These are phyloP conservation scores for Neospora caninum DNA, from an alignment of 169 alveolate species.

Conservation along the genomic window DNA sequence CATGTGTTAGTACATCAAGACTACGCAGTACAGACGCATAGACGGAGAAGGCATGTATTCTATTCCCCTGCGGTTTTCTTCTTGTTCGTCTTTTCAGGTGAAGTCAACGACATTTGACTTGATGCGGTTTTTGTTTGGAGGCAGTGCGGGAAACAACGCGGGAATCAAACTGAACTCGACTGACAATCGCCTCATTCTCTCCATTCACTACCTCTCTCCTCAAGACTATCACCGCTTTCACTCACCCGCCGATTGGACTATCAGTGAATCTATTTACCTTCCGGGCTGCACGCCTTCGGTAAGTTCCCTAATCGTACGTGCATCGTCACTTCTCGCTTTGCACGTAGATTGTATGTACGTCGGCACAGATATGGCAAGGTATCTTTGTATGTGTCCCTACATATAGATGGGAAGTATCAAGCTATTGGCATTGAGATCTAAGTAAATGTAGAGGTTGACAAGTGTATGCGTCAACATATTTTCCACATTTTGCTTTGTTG, in stretches of 20 bases:
- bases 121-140: constrained; percentile 26
- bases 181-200: constrained; percentile 11
- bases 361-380: too few species aligned
- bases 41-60: too few species aligned
- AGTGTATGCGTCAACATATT: too few species aligned
- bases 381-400: too few species aligned
- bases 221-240: constrained; percentile 49
- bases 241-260: constrained; percentile 56
- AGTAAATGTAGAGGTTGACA: too few species aligned
- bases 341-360: neutral
- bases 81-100: neutral
- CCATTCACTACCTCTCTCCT: constrained; percentile 42
- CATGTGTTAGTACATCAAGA: too few species aligned
- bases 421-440: too few species aligned
- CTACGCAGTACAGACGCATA: too few species aligned
- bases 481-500: too few species aligned
- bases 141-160: neutral
- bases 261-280: neutral
- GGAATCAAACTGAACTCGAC: constrained; percentile 11
- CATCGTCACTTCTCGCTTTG: too few species aligned
- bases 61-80: too few species aligned
- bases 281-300: constrained; percentile 65
- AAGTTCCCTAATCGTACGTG: neutral
- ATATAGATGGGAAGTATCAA: too few species aligned
- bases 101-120: constrained; percentile 50